Conservation (phyloP, 495 filamentous ascomycete species). For the Cercophora newfieldiana region DNA sequence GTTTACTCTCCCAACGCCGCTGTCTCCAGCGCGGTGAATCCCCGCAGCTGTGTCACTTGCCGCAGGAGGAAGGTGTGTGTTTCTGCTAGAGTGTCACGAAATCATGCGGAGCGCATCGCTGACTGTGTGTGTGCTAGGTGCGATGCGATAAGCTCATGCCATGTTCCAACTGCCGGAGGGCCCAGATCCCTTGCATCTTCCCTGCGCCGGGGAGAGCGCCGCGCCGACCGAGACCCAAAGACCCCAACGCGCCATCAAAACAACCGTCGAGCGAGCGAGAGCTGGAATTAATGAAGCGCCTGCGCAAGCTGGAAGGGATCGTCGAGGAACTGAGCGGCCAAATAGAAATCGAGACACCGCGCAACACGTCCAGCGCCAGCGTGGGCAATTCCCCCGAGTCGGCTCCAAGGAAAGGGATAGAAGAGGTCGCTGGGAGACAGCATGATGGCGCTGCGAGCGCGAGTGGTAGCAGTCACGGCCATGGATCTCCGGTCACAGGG, state of each 20-base stretch:
- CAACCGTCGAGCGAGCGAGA: constrained; percentile 58
- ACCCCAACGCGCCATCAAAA: constrained; percentile 53
- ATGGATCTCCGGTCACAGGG: constrained; percentile 13
- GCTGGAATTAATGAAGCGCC: constrained; percentile 72
- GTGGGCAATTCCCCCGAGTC: constrained; percentile 43
- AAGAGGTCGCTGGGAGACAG: constrained; percentile 17
- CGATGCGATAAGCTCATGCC: constrained; percentile 83
- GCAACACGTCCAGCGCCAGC: constrained; percentile 40
- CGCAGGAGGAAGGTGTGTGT: constrained; percentile 73
- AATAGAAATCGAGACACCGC: constrained; percentile 29
- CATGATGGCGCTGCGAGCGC: constrained; percentile 23
- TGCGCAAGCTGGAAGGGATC: constrained; percentile 79
- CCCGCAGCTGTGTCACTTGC: constrained; percentile 82
- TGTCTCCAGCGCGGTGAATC: constrained; percentile 50
- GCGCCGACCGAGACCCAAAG: constrained; percentile 62
- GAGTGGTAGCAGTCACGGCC: constrained; percentile 19
- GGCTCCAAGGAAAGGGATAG: constrained; percentile 8
- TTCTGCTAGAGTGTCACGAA: no score
- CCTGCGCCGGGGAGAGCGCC: constrained; percentile 81
- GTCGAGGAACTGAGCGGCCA: constrained; percentile 32
- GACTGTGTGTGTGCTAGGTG: constrained; percentile 21
- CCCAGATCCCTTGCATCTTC: constrained; percentile 78
- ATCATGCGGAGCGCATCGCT: no score
- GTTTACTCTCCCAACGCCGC: constrained; percentile 46
- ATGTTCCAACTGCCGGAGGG: constrained; percentile 80